Base-by-base conservation (phyloP, 176 grass and related monocot genomes). In the Raddia guianensis region DNA sequence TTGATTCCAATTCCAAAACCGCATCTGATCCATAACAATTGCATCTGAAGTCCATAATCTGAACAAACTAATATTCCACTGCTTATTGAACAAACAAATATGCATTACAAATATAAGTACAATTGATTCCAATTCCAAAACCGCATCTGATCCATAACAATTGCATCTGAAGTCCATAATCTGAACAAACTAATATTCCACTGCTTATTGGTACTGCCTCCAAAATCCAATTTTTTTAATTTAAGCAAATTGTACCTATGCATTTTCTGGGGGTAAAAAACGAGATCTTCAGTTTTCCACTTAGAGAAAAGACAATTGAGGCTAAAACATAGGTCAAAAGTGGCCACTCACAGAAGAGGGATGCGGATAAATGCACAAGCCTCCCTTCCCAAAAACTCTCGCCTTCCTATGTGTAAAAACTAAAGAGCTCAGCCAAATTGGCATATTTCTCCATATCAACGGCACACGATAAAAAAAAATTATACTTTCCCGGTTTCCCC, bases 171-270 rank as follows among this genome's bases (percentile, higher is more conserved):
- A 70, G 9, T 7, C 10, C 13, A 21, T 68, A 80, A 1, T 13
- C 9, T 66, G 14, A 19, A 49, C 15, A 72, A 72, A 72, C 13
- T 12, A 53, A 3, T 73, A 43, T 54, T 16, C 3, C 15, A 67
- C 3, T 6, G 9, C 5, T 20, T 0, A 18, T 18, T 46, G 49
- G n/a, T 3, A 2, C 58, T 76, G 81, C 34, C 14, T 35, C 37
- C 19, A 82, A 65, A 63, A 7, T 35, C 37, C 19, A 82, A 65
- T 53, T 82, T 35, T 55, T 46, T 12, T 12, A 70, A 13, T 13
- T 10, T 1, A 33, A 65, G 4, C 15, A 72, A 72, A 44, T 78
- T 60, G 32, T 7, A 49, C 10, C 0, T 49, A 49, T 35, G 54
- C 40, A 34, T 57, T 46, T 47, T n/a, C 7, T 18, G 44, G 35